Base-by-base conservation (phyloP, 495 filamentous ascomycete genomes). In the Rostrohypoxylon terebratum region DNA sequence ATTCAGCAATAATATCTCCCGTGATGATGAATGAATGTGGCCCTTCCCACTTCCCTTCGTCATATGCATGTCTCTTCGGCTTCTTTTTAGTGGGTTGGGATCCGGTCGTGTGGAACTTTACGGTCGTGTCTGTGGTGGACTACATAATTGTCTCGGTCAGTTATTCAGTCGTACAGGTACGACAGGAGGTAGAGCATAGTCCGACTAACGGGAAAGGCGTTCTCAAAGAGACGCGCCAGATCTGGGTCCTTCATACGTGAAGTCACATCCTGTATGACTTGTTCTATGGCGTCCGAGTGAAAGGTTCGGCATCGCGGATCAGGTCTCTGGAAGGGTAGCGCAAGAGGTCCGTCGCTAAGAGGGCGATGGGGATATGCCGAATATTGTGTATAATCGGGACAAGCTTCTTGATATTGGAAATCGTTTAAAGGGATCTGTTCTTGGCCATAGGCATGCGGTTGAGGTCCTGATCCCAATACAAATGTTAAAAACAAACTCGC, bases 1-100 rank as follows among this genome's bases (percentile, higher is more conserved):
- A 99, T 81, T 98, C 96, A 5, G 96, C 96, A 75, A 98, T 91
- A 77, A 99, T 99, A 75, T 99, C 96, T 23, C 76, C 76, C 0
- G 96, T 99, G 51, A 99, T 96, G 68, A 99, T 92, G 79, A 99
- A 99, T 38, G 90, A 94, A 78, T 98, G 95, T 1, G 91, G 80
- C 0, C 94, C 94, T 64, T 91, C 85, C 94, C 94, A 97, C 66
- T 87, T 83, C 2, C 86, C 85, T 28, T 83, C 81, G 21, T 89
- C 87, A 5, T 72, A 76, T 51, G 62, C 31, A 48, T 69, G 75
- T 61, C 73, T 69, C 45, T 75, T 77, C 14, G 70, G 51, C 33
- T 79, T 79, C 36, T 83, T 80, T 18, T 80, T 79, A 14, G 75
- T 79, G 3, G 42, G 42, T 20, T 68, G 71, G 38, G 76, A 60